These are phyloP conservation scores for Tolypocladium sp. DNA, from an alignment of 2,329 filamentous ascomycete genomes.

Conservation along the genomic window DNA sequence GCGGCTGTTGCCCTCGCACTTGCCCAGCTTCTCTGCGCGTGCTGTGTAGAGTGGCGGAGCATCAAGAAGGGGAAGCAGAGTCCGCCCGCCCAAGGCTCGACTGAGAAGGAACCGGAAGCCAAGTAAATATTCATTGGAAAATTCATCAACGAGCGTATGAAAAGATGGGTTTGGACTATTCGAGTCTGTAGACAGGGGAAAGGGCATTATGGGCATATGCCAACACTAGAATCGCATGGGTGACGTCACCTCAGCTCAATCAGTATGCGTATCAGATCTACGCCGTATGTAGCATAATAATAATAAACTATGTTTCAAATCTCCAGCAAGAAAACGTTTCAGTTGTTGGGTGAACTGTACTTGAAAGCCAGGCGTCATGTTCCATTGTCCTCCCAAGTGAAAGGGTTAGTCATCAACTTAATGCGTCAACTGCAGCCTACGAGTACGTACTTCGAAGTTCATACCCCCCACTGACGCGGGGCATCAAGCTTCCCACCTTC, in stretches of 20 bases:
- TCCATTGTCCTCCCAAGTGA: too few species aligned
- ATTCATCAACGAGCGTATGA: background rate
- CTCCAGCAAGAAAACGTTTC: background rate
- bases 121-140: background rate
- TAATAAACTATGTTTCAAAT: background rate
- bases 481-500: background rate
- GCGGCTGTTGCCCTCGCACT: constrained; percentile 47
- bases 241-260: background rate
- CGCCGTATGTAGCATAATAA: background rate
- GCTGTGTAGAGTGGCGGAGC: constrained; percentile 57
- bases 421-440: background rate
- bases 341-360: background rate
- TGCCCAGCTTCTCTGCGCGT: constrained; percentile 45
- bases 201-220: background rate
- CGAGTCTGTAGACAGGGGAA: background rate
- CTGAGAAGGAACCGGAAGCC: background rate
- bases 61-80: constrained; percentile 43
- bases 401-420: background rate
- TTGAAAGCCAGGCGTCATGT: background rate
- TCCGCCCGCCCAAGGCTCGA: background rate
- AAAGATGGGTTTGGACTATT: background rate
- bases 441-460: too few species aligned
- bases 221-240: background rate
- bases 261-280: background rate
- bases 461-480: background rate